Evolutionary conservation across 208 protist species (phyloP).

Genomic region (Leishmania tropica): DNA sequence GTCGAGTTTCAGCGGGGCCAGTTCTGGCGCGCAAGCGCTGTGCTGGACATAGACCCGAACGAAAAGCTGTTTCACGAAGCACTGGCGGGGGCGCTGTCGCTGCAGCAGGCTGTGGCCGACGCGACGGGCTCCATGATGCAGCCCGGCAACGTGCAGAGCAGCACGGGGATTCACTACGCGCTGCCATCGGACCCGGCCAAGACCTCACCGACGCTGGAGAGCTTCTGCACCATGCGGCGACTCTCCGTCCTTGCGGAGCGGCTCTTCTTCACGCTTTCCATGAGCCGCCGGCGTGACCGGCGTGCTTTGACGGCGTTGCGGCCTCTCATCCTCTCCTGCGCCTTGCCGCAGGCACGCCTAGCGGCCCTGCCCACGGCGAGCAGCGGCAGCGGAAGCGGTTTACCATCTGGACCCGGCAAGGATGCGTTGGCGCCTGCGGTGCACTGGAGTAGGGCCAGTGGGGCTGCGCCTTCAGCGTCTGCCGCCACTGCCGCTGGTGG

Average conservation of each 20-base stretch:
- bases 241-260: slow-evolving; percentile 60
- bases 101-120: slow-evolving; percentile 67
- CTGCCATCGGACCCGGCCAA: slow-evolving; percentile 67
- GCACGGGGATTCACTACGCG: slow-evolving; percentile 75
- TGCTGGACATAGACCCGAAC: slow-evolving; percentile 85
- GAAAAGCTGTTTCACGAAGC: slow-evolving; percentile 58
- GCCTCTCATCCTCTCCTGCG: slow-evolving; percentile 76
- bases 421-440: neutral
- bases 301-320: slow-evolving; percentile 50
- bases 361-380: neutral
- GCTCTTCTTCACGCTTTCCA: slow-evolving; percentile 69
- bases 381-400: slow-evolving; percentile 5
- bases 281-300: slow-evolving; percentile 62
- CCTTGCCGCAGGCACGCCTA: slow-evolving; percentile 34
- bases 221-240: slow-evolving; percentile 67
- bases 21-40: slow-evolving; percentile 75
- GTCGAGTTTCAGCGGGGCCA: slow-evolving; percentile 65
- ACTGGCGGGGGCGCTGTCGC: slow-evolving; percentile 56
- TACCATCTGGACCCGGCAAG: slow-evolving; percentile 2
- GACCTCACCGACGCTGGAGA: slow-evolving; percentile 69
- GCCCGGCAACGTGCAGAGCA: slow-evolving; percentile 84
- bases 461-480: neutral
- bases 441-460: neutral
- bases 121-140: slow-evolving; percentile 84
- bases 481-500: neutral